Evolutionary conservation across 192 early-diverging fungal species (phyloP), one percentile per base, ranked within the genome.

Genomic region (Pilobolus umbonatus): DNA sequence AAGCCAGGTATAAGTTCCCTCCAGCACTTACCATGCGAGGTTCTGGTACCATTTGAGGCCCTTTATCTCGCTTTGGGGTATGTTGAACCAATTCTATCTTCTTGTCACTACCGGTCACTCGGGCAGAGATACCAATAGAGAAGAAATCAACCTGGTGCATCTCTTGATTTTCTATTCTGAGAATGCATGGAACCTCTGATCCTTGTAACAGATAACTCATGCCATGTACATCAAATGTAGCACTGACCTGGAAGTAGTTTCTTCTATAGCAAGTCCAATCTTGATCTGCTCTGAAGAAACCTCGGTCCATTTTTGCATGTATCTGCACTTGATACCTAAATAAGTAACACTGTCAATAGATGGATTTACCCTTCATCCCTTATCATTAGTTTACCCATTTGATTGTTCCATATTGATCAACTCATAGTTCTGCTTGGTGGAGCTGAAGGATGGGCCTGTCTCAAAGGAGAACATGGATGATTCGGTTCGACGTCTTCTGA

Each of bases 231-330:
- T 62, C 61, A 32, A 91, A 90, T 5, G 82, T 69, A 8, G 77
- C 73, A 39, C 79, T 84, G 15, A 97, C 79, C 61, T 95, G 91
- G 46, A 95, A 95, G 72, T 95, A 97, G 68, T 97, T 97, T 62
- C 93, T 83, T 5, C 94, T 80, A 67, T 97, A 97, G 59, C 94
- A 95, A 1, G 93, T 93, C 89, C 92, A 95, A 46, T 86, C 85
- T 35, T 76, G 70, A 34, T 85, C 85, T 0, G 92, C 80, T 11
- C 88, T 71, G 42, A 94, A 93, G 70, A 95, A 95, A 5, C 93
- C 93, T 1, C 86, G 75, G 50, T 94, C 92, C 22, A 96, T 83
- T 31, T 86, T 87, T 5, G 88, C 85, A 62, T 80, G 73, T 42
- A 93, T 60, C 10, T 70, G 65, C 5, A 85, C 55, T 15, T 75